phyloP scores from a whole-genome alignment of 768 basidiomycete species.

The Tricholoma sp. region DNA sequence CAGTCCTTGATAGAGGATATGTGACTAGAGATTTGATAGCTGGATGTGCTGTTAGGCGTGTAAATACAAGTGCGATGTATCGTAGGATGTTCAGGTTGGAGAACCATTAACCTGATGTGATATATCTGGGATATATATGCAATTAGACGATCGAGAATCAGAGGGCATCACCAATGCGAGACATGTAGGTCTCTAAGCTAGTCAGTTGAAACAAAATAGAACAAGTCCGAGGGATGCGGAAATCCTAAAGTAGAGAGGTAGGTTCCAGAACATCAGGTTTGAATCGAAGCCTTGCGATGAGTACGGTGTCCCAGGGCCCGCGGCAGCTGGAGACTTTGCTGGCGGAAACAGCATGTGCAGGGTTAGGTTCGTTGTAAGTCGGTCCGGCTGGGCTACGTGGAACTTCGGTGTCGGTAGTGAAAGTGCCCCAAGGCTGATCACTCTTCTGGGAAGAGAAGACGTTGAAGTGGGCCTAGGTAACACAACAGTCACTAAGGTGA shows the following conservation, averaged over 20 bases:
- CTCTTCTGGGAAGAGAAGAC: slow-evolving; percentile 47
- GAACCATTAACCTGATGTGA: no score
- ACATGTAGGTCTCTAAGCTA: no score
- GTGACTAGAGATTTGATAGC: not conserved
- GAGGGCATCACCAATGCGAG: not conserved
- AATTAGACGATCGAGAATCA: not conserved
- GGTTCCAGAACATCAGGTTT: slow-evolving; percentile 56
- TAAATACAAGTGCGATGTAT: not conserved
- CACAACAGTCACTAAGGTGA: not conserved
- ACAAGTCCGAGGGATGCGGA: not conserved
- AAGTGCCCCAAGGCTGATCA: slow-evolving; percentile 71
- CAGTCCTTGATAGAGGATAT: not conserved
- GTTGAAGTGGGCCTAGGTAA: slow-evolving; percentile 58
- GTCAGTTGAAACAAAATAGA: not conserved
- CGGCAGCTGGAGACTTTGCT: slow-evolving; percentile 50
- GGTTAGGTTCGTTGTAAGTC: slow-evolving; percentile 36
- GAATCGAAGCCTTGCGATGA: slow-evolving; percentile 63
- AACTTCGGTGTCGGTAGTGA: slow-evolving; percentile 51
- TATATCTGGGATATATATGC: not conserved
- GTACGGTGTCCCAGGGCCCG: slow-evolving; percentile 49
- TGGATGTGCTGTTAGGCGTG: not conserved
- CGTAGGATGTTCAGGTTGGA: not conserved
- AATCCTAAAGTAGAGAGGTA: slow-evolving; percentile 30
- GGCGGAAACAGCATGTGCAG: slow-evolving; percentile 32
- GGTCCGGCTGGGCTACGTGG: slow-evolving; percentile 39